Percentiles rank a stretch among this genome's conserved stretches.
Evolutionary conservation across 1,139 yeast genomes (phyloP).

Genomic region (Protomyces arabidopsidicola): DNA sequence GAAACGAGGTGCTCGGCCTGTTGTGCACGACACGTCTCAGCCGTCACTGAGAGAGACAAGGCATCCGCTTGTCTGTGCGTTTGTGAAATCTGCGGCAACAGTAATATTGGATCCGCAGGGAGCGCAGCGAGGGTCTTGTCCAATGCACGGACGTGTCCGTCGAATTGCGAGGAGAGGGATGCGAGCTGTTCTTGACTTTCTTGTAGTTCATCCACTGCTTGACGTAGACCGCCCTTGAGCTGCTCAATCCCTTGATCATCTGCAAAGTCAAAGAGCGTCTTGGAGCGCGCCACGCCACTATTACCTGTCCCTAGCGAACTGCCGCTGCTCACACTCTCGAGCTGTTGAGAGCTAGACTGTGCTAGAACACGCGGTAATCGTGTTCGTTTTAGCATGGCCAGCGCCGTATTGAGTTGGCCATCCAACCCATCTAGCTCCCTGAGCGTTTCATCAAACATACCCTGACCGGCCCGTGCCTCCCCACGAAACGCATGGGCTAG

Average conservation of each 20-base stretch:
- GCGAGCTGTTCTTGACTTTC: conserved; percentile 12
- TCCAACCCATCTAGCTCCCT: conserved; percentile 11
- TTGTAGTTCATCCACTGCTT: conserved; percentile 16
- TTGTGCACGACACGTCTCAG: neutral
- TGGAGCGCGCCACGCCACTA: neutral
- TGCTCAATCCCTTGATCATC: conserved; percentile 17
- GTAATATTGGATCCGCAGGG: conserved; percentile 2
- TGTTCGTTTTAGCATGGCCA: conserved; percentile 3
- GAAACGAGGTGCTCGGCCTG: conserved; percentile 12
- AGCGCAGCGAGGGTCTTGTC: neutral
- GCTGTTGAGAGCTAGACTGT: neutral
- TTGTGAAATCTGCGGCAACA: neutral
- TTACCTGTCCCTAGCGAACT: neutral
- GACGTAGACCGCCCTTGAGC: conserved; percentile 15
- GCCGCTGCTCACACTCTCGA: neutral
- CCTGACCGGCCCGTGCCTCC: conserved; percentile 3
- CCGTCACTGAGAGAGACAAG: neutral
- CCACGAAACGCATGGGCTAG: neutral
- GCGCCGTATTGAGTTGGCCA: conserved; percentile 7
- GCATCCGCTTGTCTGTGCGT: neutral
- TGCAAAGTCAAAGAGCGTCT: conserved; percentile 16
- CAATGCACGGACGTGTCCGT: neutral
- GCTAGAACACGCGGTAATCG: neutral
- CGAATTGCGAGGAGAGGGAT: neutral
- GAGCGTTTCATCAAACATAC: neutral